These are phyloP conservation scores for Nakazawaea anatomiae DNA, from an alignment of 805 yeast species.

Conservation along the genomic window DNA sequence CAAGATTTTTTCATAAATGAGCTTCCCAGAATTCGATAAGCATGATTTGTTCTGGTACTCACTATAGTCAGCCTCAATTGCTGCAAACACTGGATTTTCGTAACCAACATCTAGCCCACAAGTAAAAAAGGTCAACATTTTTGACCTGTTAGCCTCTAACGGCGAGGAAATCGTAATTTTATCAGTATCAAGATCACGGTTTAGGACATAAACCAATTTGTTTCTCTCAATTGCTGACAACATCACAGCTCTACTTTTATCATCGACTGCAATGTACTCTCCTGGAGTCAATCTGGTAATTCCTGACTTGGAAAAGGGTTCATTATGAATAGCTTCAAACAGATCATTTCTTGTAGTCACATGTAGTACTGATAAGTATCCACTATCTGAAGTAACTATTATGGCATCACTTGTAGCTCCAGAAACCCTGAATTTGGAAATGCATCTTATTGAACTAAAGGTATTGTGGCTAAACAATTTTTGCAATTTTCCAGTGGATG, in stretches of 20 bases:
- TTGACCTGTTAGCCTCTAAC: constrained; percentile 54
- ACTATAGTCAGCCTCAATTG: constrained; percentile 60
- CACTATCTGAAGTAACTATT: constrained; percentile 76
- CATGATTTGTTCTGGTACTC: constrained; percentile 17
- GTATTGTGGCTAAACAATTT: constrained; percentile 36
- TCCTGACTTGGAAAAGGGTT: constrained; percentile 71
- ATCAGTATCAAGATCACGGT: constrained; percentile 39
- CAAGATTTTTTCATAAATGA: constrained; percentile 27
- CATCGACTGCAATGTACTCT: constrained; percentile 62
- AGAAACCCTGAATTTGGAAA: constrained; percentile 44
- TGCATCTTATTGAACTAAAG: constrained; percentile 52
- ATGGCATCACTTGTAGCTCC: constrained; percentile 53
- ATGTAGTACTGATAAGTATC: constrained; percentile 54
- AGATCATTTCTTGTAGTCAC: constrained; percentile 29
- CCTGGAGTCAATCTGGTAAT: constrained; percentile 75
- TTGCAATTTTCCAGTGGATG: constrained; percentile 49
- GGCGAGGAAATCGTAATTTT: constrained; percentile 60
- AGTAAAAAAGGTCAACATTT: constrained; percentile 44
- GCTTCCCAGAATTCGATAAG: constrained; percentile 10
- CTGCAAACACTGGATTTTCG: constrained; percentile 82
- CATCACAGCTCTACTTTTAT: constrained; percentile 63
- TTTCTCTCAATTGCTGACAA: constrained; percentile 68
- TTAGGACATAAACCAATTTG: constrained; percentile 64
- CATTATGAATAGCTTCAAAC: constrained; percentile 43
- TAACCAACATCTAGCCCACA: constrained; percentile 67